A percentile compares a stretch with the other conserved stretches of the same genome.
These are phyloP conservation scores for Gnetum montanum DNA, from an alignment of 75 land plant genomes.

Conservation along the genomic window DNA sequence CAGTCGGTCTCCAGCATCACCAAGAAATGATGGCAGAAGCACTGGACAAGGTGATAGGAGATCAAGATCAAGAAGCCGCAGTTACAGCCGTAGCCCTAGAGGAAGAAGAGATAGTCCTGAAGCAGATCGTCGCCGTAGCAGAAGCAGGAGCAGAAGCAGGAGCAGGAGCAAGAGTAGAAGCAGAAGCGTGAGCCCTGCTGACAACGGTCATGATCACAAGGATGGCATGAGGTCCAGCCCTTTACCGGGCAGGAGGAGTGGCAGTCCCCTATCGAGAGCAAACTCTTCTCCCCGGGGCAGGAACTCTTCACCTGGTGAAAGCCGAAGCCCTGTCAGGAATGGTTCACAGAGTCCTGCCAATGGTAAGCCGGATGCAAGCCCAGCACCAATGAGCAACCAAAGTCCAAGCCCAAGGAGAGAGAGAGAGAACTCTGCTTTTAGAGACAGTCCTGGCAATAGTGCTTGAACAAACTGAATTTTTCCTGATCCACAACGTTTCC, in stretches of 20 bases:
- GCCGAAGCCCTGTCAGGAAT: too few relatives aligned
- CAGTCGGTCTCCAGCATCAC: conserved; percentile 38
- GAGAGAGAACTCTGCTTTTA: conserved; percentile 4
- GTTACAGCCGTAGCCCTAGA: conserved; percentile 24
- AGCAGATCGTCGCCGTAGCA: conserved; percentile 13
- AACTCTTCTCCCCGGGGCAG: too few relatives aligned
- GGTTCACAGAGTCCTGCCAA: too few relatives aligned
- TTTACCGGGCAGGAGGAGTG: too few relatives aligned
- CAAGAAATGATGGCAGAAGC: conserved; percentile 29
- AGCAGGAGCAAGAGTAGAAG: conserved; percentile 1
- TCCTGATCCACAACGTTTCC: background rate
- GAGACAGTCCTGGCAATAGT: conserved; percentile 7
- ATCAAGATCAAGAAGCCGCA: conserved; percentile 44
- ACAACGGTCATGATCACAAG: too few relatives aligned
- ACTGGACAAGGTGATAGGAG: conserved; percentile 17
- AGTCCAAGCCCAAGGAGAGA: conserved; percentile 5
- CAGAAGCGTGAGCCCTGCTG: conserved; percentile 5
- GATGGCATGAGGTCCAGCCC: too few relatives aligned
- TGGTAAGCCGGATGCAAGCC: conserved; percentile 6
- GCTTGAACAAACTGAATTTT: background rate
- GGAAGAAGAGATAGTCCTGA: conserved; percentile 32
- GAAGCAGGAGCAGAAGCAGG: conserved; percentile 2
- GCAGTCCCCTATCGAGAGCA: too few relatives aligned
- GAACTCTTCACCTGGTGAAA: too few relatives aligned
- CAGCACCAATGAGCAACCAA: background rate